phyloP scores from a whole-genome alignment of 371 early-diverging fungal genomes.

The Mortierella sp. region DNA sequence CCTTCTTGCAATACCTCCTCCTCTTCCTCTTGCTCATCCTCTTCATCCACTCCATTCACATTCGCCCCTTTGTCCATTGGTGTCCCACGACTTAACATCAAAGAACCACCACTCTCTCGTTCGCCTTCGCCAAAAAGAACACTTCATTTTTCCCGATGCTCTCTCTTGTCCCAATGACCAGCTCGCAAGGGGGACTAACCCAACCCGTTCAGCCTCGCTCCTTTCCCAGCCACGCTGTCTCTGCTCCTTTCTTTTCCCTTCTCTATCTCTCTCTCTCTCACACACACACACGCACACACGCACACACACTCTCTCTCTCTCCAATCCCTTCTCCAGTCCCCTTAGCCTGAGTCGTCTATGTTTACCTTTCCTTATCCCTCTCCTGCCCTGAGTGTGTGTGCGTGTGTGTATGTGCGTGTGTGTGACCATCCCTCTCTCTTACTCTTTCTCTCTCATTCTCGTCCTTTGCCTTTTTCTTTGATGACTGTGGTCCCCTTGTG shows the following conservation, averaged over 20 bases:
- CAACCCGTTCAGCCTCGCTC: neutral
- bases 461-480: neutral
- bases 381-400: neutral
- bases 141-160: constrained; percentile 12
- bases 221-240: constrained; percentile 1
- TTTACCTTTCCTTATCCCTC: neutral
- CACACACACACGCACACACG: too few species aligned
- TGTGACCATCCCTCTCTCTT: neutral
- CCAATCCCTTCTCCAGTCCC: neutral
- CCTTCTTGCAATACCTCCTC: neutral
- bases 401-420: neutral
- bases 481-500: neutral
- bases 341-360: constrained; percentile 2
- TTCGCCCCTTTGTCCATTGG: neutral
- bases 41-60: neutral
- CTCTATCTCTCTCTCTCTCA: constrained; percentile 11
- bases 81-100: neutral
- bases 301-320: neutral
- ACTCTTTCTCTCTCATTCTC: neutral
- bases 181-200: neutral
- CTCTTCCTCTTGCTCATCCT: neutral
- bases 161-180: neutral
- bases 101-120: neutral
- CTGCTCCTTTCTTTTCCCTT: neutral
- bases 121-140: constrained; percentile 6